Evolutionary conservation across 345 rosid species (phyloP), one percentile per base, ranked within the genome.

Genomic region (Corymbia maculata): DNA sequence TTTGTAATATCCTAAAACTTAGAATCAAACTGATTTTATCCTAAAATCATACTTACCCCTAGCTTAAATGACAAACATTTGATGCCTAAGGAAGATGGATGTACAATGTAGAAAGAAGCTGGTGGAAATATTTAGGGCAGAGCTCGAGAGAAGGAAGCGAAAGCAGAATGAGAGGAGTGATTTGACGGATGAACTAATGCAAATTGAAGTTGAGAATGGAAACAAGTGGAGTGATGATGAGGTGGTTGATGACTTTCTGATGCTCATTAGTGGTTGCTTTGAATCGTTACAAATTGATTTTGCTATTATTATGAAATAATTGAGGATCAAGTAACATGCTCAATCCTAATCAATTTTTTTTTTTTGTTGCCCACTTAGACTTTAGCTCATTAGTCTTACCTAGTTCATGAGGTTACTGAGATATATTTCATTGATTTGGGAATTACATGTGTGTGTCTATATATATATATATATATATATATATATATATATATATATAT

Each of bases 141-240:
- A 89, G 89, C 87, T 91, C 10, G 90, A 89, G 91, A 89, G 88
- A 88, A 90, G 88, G 88, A 92, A 89, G 90, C 55, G 51, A 47
- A 68, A 66, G 7, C 68, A 6, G 44, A 52, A 88, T 13, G 88
- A 57, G 51, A 7, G 47, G 17, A 68, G 88, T 86, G 94, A 91
- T 86, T 52, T 92, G 30, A 90, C 88, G 94, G 92, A 93, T 55
- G 91, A 92, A 9, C 66, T 93, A 51, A 92, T 91, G 91, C 89
- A 91, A 52, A 88, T 90, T 12, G 87, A 87, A 89, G 92, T 91
- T 21, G 93, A 90, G 7, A 85, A 91, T 84, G 95, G 92, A 1
- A 86, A 90, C 13, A 51, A 50, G 50, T 51, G 91, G 82, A 90
- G 89, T 19, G 94, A 93, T 30, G 86, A 91, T 70, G 92, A 93